Percentiles rank a stretch among this genome's conserved stretches.
These are phyloP conservation scores for Paxillus rubicundulus DNA, from an alignment of 768 basidiomycete genomes.

Conservation along the genomic window DNA sequence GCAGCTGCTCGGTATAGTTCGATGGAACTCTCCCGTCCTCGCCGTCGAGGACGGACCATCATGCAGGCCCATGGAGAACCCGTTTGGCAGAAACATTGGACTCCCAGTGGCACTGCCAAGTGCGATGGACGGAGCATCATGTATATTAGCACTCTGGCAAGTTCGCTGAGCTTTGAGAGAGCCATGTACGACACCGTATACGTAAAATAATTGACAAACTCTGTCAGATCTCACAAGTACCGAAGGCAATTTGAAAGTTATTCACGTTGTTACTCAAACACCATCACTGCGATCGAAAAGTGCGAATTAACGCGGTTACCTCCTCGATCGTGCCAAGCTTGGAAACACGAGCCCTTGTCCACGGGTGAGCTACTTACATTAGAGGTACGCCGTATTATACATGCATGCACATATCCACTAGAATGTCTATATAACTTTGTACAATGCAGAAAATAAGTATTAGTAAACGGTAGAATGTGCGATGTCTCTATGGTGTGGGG, in stretches of 20 bases:
- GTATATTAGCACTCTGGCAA: conserved; percentile 1
- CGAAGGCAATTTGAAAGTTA: conserved; percentile 25
- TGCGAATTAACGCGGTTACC: conserved; percentile 11
- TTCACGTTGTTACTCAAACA: conserved; percentile 23
- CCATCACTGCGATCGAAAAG: conserved; percentile 31
- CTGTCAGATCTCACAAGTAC: conserved; percentile 24
- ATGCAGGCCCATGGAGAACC: neutral
- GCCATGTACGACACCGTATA: conserved; percentile 12
- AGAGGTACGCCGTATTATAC: conserved; percentile 33
- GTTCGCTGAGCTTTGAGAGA: conserved; percentile 9
- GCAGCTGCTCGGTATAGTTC: conserved; percentile 8
- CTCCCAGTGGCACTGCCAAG: neutral
- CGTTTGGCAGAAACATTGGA: neutral
- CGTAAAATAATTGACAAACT: conserved; percentile 19
- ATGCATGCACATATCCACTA: conserved; percentile 40
- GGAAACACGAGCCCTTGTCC: neutral
- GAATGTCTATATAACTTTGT: conserved; percentile 34
- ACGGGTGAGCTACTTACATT: conserved; percentile 32
- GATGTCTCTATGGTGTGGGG: conserved; percentile 26
- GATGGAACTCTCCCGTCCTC: conserved; percentile 7
- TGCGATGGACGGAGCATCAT: conserved; percentile 8
- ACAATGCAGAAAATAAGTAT: conserved; percentile 34
- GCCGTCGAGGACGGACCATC: neutral
- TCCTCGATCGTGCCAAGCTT: conserved; percentile 12
- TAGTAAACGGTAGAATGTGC: conserved; percentile 27